A percentile compares a stretch with the other conserved stretches of the same genome.
These are phyloP conservation scores for Kwoniella botswanensis DNA, from an alignment of 768 basidiomycete species.

Conservation along the genomic window DNA sequence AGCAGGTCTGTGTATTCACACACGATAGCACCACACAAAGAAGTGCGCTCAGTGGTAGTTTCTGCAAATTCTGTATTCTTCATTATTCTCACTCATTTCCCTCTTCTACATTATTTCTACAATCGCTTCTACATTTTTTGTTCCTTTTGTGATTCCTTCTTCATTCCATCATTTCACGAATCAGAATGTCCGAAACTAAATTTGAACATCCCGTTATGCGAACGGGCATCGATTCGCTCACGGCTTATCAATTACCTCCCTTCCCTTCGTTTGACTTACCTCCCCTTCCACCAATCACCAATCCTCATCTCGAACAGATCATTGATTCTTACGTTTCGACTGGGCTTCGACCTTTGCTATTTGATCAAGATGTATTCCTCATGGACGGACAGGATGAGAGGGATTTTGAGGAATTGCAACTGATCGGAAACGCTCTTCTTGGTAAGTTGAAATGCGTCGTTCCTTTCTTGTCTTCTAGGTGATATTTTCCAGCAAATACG, in stretches of 20 bases:
- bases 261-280: constrained; percentile 20
- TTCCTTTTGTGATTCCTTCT: too few relatives aligned
- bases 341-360: neutral
- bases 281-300: constrained; percentile 34
- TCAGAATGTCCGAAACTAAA: too few relatives aligned
- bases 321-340: constrained; percentile 25
- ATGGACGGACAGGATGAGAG: constrained; percentile 3
- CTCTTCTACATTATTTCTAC: too few relatives aligned
- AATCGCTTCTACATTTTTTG: too few relatives aligned
- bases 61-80: too few relatives aligned
- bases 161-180: too few relatives aligned
- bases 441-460: constrained; percentile 17
- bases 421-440: constrained; percentile 43
- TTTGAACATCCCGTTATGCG: neutral
- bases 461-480: too few relatives aligned
- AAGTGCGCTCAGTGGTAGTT: too few relatives aligned
- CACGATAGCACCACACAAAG: too few relatives aligned
- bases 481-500: too few relatives aligned
- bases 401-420: constrained; percentile 48
- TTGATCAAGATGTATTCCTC: neutral
- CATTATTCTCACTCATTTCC: too few relatives aligned
- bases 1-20: too few relatives aligned
- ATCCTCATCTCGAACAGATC: constrained; percentile 13
- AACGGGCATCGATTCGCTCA: neutral
- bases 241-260: neutral